Evolutionary conservation across 352 stramenopile genomes (phyloP), one percentile per base, ranked within the genome.

Genomic region (Globisporangium paddicum): DNA sequence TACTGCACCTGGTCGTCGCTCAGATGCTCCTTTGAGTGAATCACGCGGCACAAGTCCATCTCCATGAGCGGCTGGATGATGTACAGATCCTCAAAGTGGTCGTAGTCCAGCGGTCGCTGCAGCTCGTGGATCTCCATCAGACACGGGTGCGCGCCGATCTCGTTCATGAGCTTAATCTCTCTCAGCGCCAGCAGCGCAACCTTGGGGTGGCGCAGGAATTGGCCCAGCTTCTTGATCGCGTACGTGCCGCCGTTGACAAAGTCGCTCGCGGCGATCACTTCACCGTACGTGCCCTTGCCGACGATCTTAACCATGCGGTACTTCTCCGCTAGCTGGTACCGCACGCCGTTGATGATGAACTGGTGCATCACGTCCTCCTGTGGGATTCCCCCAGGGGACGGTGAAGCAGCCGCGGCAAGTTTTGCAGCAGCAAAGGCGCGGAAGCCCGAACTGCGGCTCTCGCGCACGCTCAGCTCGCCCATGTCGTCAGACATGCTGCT

Each of bases 51-150:
- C 55, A 99, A 65, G 67, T 99, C 97, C 34, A 95, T 99, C 68
- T 99, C 96, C 96, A 99, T 99, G 44, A 99, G 86, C 41, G 97
- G 89, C 64, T 96, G 84, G 45, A 99, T 97, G 63, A 99, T 98
- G 72, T 99, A 99, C 23, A 99, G 72, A 72, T 99, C 96, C 64
- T 98, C 83, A 66, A 98, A 99, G 53, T 89, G 79, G 32, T 91
- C 86, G 58, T 90, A 93, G 50, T 89, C 77, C 14, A 93, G 63
- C 35, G 86, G 86, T 21, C 74, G 71, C 60, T 95, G 83, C n/a
- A 95, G 67, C 48, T 95, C 86, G 62, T 93, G 82, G 50, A 90
- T 83, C 21, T 75, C 79, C 82, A 95, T 93, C 23, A 95, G 64
- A 52, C 79, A 86, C 28, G 82, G 75, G 45, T 95, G 86, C 19